Conservation (phyloP, 2,329 filamentous ascomycete species). For the Celoporthe dispersa region DNA sequence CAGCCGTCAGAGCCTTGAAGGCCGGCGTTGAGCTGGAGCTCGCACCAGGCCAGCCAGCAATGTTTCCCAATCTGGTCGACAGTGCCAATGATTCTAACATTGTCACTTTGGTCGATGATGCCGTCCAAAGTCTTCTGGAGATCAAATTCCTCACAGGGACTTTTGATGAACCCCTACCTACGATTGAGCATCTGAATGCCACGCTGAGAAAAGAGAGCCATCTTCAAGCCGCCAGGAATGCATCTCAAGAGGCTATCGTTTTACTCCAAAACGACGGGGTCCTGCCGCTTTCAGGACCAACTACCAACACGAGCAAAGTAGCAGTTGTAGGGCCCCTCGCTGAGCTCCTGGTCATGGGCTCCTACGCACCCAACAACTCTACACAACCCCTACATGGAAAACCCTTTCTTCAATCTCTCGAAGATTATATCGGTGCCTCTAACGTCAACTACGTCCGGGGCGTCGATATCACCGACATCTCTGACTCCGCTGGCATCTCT, state of each 20-base stretch:
- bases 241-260: slow-evolving; percentile 33
- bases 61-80: slow-evolving; percentile 34
- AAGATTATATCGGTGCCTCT: slow-evolving; percentile 29
- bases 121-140: slow-evolving; percentile 35
- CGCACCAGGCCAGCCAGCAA: slow-evolving; percentile 33
- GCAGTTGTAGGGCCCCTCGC: slow-evolving; percentile 33
- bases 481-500: slow-evolving; percentile 35
- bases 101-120: slow-evolving; percentile 34
- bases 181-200: slow-evolving; percentile 27
- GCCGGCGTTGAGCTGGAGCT: slow-evolving; percentile 39
- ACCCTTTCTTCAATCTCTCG: slow-evolving; percentile 32
- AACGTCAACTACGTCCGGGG: slow-evolving; percentile 34
- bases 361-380: slow-evolving; percentile 32
- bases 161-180: slow-evolving; percentile 36
- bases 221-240: slow-evolving; percentile 31
- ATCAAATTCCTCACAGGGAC: slow-evolving; percentile 39
- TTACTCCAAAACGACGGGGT: slow-evolving; percentile 33
- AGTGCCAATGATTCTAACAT: slow-evolving; percentile 33
- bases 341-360: slow-evolving; percentile 33
- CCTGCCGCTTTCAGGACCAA: slow-evolving; percentile 24
- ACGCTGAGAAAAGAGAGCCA: slow-evolving; percentile 30
- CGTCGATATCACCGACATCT: slow-evolving; percentile 26
- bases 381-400: slow-evolving; percentile 32
- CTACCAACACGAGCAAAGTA: slow-evolving; percentile 17
- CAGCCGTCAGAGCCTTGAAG: slow-evolving; percentile 35